Conservation (phyloP, 192 early-diverging fungal species). For the Umbelopsis sp. region DNA sequence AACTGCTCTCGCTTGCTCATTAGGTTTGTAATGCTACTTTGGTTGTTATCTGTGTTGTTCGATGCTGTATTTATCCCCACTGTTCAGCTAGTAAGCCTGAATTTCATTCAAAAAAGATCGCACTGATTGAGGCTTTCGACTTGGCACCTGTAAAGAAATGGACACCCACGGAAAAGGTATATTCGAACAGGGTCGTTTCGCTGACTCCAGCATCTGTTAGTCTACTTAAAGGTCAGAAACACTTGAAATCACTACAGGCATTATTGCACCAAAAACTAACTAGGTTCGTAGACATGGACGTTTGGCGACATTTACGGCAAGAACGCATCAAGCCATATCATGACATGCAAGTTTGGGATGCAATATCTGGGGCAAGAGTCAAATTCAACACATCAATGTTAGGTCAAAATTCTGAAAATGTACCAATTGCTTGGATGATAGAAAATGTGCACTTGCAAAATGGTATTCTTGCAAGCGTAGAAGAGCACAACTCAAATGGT, state of each 20-base stretch:
- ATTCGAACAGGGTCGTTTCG: slow-evolving; percentile 82
- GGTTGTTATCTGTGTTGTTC: too few relatives aligned
- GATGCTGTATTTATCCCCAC: background rate
- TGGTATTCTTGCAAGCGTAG: slow-evolving; percentile 60
- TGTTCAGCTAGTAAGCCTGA: slow-evolving; percentile 13
- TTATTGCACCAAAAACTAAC: background rate
- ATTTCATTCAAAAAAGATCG: slow-evolving; percentile 56
- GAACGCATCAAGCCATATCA: slow-evolving; percentile 65
- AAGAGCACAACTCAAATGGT: slow-evolving; percentile 34
- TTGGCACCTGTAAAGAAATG: slow-evolving; percentile 56
- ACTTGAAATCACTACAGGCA: background rate
- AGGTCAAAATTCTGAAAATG: background rate
- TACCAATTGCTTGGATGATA: slow-evolving; percentile 79
- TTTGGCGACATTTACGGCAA: slow-evolving; percentile 62
- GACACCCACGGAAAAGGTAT: slow-evolving; percentile 54
- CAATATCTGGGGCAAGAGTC: slow-evolving; percentile 61
- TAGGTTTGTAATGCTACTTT: slow-evolving; percentile 51
- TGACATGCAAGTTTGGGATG: slow-evolving; percentile 84
- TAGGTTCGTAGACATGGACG: slow-evolving; percentile 52
- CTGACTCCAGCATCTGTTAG: slow-evolving; percentile 69
- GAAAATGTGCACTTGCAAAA: slow-evolving; percentile 85
- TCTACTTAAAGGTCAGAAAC: slow-evolving; percentile 56
- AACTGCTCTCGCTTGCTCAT: slow-evolving; percentile 77
- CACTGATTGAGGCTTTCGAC: slow-evolving; percentile 81
- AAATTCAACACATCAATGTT: slow-evolving; percentile 57